Base-by-base conservation (phyloP, 495 filamentous ascomycete species). In the Penicillium arizonense region DNA sequence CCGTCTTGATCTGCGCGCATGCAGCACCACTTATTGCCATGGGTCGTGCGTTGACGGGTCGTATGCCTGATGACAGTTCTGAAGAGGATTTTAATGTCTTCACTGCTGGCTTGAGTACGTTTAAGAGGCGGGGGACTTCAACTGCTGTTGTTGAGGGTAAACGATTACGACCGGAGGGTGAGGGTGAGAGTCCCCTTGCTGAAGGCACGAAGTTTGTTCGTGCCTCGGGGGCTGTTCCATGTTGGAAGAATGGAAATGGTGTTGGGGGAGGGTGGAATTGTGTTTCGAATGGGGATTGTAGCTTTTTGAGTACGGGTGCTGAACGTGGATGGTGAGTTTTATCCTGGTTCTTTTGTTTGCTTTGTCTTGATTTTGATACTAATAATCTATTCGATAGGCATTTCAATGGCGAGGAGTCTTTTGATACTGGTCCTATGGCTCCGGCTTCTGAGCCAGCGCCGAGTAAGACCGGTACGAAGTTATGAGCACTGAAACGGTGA, bases 11-110 rank as follows among this genome's bases (percentile, higher is more conserved):
- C 12, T 96, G 88, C 67, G 85, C 90, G n/a, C 94, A 98, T 74
- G 94, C 93, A 0, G 94, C 94, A 18, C 79, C 83, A 12, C 76
- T 96, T 59, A 95, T 98, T 61, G 87, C 87, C 5, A 84, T 91
- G 48, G 94, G 91, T 3, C 79, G 94, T 11, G 82, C 78, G 5
- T 72, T 98, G 56, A 96, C 90, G 12, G 89, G 88, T 0, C 50
- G 62, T 3, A 87, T 91, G 84, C 90, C 90, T 0, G 77, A 80
- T 8, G 83, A 87, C 67, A 61, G 77, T 34, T 78, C 75, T 6
- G 78, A 76, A 53, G 85, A 91, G 51, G 94, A 97, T 67, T 96
- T 97, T 60, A 75, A 76, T 48, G 86, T 90, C n/a, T 96, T 86
- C 59, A 97, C 94, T 13, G 91, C 89, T 60, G 85, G 87, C 1